phyloP scores from a whole-genome alignment of 1,139 yeast genomes.

The Taphrina sp. region DNA sequence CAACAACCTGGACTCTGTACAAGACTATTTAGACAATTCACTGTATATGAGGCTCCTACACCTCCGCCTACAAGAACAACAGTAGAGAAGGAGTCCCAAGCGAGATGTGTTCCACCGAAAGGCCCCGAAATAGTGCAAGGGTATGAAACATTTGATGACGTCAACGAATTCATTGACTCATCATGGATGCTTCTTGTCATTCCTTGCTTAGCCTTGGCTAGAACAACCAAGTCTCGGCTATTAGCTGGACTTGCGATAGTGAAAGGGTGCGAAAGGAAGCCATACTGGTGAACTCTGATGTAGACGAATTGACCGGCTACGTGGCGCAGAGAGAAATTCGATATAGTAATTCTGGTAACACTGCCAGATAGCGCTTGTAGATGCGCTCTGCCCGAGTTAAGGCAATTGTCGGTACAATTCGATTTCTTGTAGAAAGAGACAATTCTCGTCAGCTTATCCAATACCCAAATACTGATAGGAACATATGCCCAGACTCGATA shows the following conservation, averaged over 20 bases:
- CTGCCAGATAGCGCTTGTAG: conserved; percentile 14
- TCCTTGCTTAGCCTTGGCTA: conserved; percentile 36
- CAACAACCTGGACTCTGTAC: conserved; percentile 12
- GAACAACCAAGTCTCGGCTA: conserved; percentile 33
- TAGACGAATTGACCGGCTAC: conserved; percentile 39
- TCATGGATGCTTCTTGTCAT: conserved; percentile 34
- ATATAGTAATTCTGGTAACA: conserved; percentile 19
- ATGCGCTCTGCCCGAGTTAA: conserved; percentile 5
- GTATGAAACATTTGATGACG: conserved; percentile 6
- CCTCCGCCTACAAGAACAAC: conserved; percentile 38
- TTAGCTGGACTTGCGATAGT: conserved; percentile 36
- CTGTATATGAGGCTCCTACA: conserved; percentile 37
- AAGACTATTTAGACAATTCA: conserved; percentile 33
- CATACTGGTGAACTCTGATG: conserved; percentile 38
- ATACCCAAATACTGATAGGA: conserved; percentile 36
- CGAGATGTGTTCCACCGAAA: conserved; percentile 37
- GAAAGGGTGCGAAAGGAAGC: conserved; percentile 39
- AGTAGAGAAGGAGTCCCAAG: conserved; percentile 35
- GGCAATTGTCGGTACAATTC: background rate
- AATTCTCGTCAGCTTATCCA: conserved; percentile 36
- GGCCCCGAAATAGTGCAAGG: conserved; percentile 40
- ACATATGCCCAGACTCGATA: conserved; percentile 37
- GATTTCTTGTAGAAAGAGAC: conserved; percentile 24
- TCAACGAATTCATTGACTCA: background rate
- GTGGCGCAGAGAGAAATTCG: conserved; percentile 33